Conservation (phyloP, 345 rosid species). For the Salix caprea region DNA sequence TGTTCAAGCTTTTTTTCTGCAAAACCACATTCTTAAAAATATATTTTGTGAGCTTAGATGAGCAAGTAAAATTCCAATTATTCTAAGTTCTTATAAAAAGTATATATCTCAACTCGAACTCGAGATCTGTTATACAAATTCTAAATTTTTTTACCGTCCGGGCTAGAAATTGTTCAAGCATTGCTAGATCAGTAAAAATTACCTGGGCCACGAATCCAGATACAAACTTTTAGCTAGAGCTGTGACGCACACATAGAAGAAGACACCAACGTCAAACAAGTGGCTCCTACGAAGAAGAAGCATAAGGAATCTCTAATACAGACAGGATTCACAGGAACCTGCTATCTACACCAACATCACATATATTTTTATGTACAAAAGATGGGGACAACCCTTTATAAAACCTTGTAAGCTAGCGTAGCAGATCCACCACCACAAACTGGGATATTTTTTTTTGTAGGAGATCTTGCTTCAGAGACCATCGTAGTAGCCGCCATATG, state of each 20-base stretch:
- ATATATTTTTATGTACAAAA: constrained; percentile 10
- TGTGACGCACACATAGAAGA: background rate
- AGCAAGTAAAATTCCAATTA: no score
- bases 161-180: background rate
- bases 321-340: constrained; percentile 18
- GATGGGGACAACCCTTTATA: constrained; percentile 1
- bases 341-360: background rate
- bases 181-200: background rate
- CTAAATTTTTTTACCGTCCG: no score
- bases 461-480: constrained; percentile 31
- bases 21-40: no score
- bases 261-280: background rate
- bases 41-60: no score
- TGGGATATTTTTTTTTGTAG: background rate
- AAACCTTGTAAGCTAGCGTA: background rate
- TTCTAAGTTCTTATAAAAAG: no score
- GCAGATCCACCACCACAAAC: constrained; percentile 1
- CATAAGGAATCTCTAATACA: constrained; percentile 13
- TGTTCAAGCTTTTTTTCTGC: no score
- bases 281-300: background rate
- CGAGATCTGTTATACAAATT: no score
- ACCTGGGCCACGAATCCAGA: background rate
- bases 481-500: constrained; percentile 71
- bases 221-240: background rate
- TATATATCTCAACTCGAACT: no score